Conservation (phyloP, 306 rosid genomes). For the Fragaria nilgerrensis region DNA sequence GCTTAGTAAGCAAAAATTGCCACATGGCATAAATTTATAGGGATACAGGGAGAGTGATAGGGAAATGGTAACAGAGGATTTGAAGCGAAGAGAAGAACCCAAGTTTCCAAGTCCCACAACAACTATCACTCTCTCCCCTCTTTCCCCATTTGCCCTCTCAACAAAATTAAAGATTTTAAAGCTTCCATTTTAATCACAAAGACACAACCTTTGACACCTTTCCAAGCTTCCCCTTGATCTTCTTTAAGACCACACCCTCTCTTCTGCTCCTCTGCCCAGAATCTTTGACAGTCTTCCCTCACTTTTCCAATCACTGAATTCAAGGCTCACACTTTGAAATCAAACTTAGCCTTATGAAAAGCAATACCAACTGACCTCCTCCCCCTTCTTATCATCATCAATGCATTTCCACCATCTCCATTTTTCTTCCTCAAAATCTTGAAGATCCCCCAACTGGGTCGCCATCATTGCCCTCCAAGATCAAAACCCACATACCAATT, state of each 20-base stretch:
- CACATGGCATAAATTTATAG: no score
- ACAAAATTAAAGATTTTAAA: conserved; percentile 16
- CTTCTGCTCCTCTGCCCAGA: conserved; percentile 32
- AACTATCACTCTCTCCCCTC: background rate
- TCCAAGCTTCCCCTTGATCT: conserved; percentile 25
- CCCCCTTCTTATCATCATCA: conserved; percentile 29
- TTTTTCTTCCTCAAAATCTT: conserved; percentile 24
- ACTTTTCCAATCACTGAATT: conserved; percentile 36
- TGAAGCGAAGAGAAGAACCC: background rate
- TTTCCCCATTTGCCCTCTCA: conserved; percentile 33
- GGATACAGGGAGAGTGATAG: no score
- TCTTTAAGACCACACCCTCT: conserved; percentile 41
- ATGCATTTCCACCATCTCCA: conserved; percentile 13
- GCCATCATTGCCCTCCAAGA: conserved; percentile 1
- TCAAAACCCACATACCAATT: background rate
- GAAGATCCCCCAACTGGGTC: conserved; percentile 13
- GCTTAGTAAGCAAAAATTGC: no score
- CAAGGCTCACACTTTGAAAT: conserved; percentile 42
- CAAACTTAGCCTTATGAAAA: conserved; percentile 28
- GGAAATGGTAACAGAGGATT: no score
- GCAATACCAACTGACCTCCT: background rate
- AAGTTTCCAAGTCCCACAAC: background rate
- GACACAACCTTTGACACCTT: conserved; percentile 29
- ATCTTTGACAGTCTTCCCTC: conserved; percentile 46
- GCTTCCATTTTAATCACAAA: conserved; percentile 2